Evolutionary conservation across 1,284 basidiomycete genomes (phyloP).

Genomic region (Tilletiaria anomala): DNA sequence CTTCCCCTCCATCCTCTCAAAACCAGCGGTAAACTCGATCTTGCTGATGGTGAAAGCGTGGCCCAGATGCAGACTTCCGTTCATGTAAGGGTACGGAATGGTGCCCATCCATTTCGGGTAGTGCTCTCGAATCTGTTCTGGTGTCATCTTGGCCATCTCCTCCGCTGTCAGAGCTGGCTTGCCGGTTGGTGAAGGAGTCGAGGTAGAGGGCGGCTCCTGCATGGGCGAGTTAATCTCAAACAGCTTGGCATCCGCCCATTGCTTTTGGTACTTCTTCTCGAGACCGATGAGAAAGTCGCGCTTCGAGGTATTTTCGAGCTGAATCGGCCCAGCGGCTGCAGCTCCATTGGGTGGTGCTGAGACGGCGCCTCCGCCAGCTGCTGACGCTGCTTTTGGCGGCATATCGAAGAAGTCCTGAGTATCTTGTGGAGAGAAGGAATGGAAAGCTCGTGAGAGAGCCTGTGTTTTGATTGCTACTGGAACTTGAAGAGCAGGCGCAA

Average conservation of each 20-base stretch:
- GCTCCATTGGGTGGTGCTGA: constrained; percentile 1
- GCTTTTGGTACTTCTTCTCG: constrained; percentile 67
- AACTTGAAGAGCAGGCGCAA: no score
- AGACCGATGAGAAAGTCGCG: constrained; percentile 70
- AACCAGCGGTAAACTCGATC: constrained; percentile 92
- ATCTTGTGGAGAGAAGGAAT: no score
- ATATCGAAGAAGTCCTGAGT: background rate
- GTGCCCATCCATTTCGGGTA: constrained; percentile 95
- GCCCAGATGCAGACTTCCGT: constrained; percentile 88
- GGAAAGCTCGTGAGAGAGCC: no score
- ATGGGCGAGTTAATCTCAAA: constrained; percentile 77
- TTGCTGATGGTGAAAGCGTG: constrained; percentile 98
- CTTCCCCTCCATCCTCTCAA: constrained; percentile 88
- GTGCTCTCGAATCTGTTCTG: constrained; percentile 45
- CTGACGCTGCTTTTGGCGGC: background rate
- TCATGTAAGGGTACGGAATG: constrained; percentile 82
- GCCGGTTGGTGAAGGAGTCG: constrained; percentile 47
- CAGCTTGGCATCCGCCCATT: constrained; percentile 51
- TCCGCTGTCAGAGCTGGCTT: constrained; percentile 12
- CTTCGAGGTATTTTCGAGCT: constrained; percentile 56
- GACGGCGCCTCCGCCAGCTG: background rate
- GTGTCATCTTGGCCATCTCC: constrained; percentile 19
- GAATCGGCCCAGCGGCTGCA: constrained; percentile 28
- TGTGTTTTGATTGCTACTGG: no score
- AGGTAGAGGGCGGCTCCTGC: constrained; percentile 49